Base-by-base conservation (phyloP, 495 filamentous ascomycete genomes). In the Neurospora intermedia region DNA sequence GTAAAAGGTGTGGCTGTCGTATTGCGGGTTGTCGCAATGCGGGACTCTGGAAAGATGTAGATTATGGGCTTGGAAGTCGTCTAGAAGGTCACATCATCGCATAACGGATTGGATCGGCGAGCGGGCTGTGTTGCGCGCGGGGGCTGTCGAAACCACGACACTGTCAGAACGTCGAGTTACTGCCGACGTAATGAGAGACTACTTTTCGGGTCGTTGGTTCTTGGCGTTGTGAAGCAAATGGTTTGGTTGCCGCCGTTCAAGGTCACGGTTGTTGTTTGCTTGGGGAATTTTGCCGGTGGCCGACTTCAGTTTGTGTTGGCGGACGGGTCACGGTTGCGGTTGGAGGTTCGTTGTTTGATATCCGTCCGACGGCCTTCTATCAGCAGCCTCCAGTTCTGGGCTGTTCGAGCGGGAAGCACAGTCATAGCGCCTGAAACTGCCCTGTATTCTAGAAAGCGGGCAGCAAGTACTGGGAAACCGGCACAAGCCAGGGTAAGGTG, bases 1-100 rank as follows among this genome's bases (percentile, higher is more conserved):
- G 54, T 66, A 31, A 18, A 18, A 31, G 27, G 35, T 66, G 54
- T 35, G 54, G 54, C 27, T 38, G 23, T 66, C 54, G 54, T 66
- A 66, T 69, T 42, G 59, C 54, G 38, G 40, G 7, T 31, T 69
- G 71, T 35, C 38, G 48, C 35, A 72, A 72, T 23, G 48, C 23
- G 23, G 39, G 59, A 69, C 41, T 42, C 54, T 69, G 71, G 31
- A 66, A 69, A 66, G 54, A 66, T 66, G 54, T 66, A 66, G 54
- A 35, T 66, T 18, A 35, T 66, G 70, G 59, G 40, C 40, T 73
- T 74, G 54, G 45, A 71, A 69, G 74, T 69, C 54, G 75, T 71
- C 23, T 69, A 62, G 46, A 72, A 48, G 71, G 78, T 81, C 80
- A 81, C 80, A 80, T 81, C 75, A 81, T 81, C 76, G 79, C 74